Evolutionary conservation across 2,329 filamentous ascomycete genomes (phyloP), one percentile per base, ranked within the genome.

Genomic region (Fusarium hainanense): DNA sequence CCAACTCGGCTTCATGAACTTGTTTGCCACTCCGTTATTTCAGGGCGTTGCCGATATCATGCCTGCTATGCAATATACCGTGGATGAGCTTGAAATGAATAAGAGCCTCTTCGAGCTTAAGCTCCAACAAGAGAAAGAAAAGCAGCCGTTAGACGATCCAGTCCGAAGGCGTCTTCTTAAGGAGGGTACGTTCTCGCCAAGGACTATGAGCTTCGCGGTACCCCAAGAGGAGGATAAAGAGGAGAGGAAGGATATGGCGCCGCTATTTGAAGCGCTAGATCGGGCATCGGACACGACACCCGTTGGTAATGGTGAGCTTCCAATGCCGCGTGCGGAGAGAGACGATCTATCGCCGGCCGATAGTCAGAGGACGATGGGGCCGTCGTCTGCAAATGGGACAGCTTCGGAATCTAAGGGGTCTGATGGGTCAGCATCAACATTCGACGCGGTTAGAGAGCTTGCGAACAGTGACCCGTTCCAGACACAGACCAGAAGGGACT

Each of bases 1-100:
- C 10, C 96, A 99, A 80, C 92, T 98, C 57, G 92, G 93, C 25
- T 99, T 99, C 81, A 98, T 98, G 93, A 96, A 93, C 70, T 88
- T 98, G 74, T 98, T 98, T 78, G 96, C 95, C 18, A 89, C 94
- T 50, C 96, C 96, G 2, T 86, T 99, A 0, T 99, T 99, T 77
- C 90, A 94, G 76, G 93, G 92, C 10, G 91, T 98, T 10, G 90
- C 93, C 30, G 92, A 97, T 73, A 88, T 98, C 37, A 87, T 98
- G 75, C 94, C 96, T 3, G 88, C 88, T 23, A 93, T 98, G 89
- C 84, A 85, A 52, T 98, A 97, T 79, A 93, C 91, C 14, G 90
- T 97, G 14, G 88, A 92, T 27, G 93, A 97, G 79, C 90, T 98
- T 25, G 85, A 92, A 52, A 82, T 82, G 61, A 98, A 98, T 79